These are phyloP conservation scores for Fusarium tanahbumbuense DNA, from an alignment of 2,329 filamentous ascomycete genomes.

Conservation along the genomic window DNA sequence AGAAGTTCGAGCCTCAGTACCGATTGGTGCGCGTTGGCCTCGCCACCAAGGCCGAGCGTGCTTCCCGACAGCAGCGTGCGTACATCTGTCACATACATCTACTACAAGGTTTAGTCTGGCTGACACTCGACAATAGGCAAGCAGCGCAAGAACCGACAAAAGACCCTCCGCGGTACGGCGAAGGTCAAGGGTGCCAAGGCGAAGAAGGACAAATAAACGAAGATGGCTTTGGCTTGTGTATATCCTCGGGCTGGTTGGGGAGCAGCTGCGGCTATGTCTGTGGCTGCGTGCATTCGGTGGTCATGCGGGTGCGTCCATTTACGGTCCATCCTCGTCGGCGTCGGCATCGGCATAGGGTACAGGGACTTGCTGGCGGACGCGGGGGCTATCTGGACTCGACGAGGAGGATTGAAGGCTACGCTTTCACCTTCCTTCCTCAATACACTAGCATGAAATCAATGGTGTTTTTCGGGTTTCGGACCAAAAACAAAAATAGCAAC, in stretches of 20 bases:
- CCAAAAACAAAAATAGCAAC: slow-evolving; percentile 47
- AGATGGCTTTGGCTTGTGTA: slow-evolving; percentile 52
- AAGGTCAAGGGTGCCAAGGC: slow-evolving; percentile 96
- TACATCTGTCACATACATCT: slow-evolving; percentile 50
- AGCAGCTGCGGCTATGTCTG: slow-evolving; percentile 32
- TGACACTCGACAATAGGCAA: slow-evolving; percentile 76
- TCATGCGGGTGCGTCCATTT: slow-evolving; percentile 46
- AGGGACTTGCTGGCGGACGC: slow-evolving; percentile 45
- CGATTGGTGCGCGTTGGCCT: slow-evolving; percentile 93
- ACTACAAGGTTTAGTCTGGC: slow-evolving; percentile 4
- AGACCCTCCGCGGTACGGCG: slow-evolving; percentile 97
- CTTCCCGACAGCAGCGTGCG: slow-evolving; percentile 99
- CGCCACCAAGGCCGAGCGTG: slow-evolving; percentile 95
- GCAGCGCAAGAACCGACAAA: slow-evolving; percentile 99
- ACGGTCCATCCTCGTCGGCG: slow-evolving; percentile 38
- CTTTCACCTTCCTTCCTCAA: slow-evolving; percentile 49
- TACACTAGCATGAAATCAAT: slow-evolving; percentile 58
- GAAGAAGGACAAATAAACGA: slow-evolving; percentile 91
- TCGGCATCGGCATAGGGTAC: slow-evolving; percentile 43
- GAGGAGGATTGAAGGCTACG: slow-evolving; percentile 43
- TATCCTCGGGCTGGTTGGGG: slow-evolving; percentile 48
- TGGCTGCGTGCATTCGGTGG: slow-evolving; percentile 48
- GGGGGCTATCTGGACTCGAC: slow-evolving; percentile 47
- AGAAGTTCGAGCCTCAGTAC: slow-evolving; percentile 99
- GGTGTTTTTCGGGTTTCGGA: slow-evolving; percentile 57